These are phyloP conservation scores for Streptanthus diversifolius DNA, from an alignment of 345 rosid genomes.

Conservation along the genomic window DNA sequence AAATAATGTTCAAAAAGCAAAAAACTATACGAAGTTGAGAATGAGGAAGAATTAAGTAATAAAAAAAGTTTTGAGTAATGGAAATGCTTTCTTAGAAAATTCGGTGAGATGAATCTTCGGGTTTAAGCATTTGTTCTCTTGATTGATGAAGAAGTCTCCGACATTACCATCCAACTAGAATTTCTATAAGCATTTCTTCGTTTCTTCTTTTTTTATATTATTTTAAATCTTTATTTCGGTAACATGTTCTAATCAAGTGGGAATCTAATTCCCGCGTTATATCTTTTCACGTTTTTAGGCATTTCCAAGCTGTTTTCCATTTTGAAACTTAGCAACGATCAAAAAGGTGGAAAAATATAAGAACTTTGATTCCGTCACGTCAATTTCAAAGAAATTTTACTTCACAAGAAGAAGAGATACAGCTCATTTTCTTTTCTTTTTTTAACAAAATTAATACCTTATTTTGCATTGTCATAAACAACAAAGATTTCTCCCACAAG, in stretches of 20 bases:
- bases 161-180: conserved; percentile 16
- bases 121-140: conserved; percentile 7
- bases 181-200: background rate
- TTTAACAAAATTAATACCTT: background rate
- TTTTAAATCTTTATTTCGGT: background rate
- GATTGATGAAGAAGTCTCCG: conserved; percentile 20
- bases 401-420: background rate
- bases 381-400: background rate
- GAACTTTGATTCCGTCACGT: background rate
- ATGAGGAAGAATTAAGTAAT: background rate
- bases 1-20: background rate
- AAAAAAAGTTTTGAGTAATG: background rate
- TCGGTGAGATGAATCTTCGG: conserved; percentile 9
- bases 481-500: conserved; percentile 2
- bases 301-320: conserved; percentile 30
- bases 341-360: background rate
- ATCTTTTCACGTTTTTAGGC: conserved; percentile 24
- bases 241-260: conserved; percentile 19
- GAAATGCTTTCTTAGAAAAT: background rate
- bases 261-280: conserved; percentile 14
- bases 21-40: background rate
- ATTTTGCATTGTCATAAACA: background rate
- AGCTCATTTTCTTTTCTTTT: background rate
- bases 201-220: background rate
- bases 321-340: conserved; percentile 1